Base-by-base conservation (phyloP, 164 flowering plant species). In the Dillenia turbinata region DNA sequence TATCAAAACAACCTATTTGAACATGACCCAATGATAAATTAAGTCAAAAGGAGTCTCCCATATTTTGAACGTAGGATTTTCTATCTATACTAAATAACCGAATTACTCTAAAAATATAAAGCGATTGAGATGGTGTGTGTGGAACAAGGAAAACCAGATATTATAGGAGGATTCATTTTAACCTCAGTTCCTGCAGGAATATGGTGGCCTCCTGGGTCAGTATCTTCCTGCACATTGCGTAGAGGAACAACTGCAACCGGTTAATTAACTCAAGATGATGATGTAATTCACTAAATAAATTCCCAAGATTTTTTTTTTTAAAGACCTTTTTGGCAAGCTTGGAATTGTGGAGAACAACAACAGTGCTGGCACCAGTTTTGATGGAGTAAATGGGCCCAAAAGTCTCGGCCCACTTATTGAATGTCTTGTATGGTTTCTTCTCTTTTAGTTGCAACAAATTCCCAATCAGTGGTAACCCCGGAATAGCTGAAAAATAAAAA, bases 121-220 rank as follows among this genome's bases (percentile, higher is more conserved):
- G n/a, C n/a, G n/a, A n/a, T n/a, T n/a, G n/a, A n/a, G n/a, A n/a
- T n/a, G n/a, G n/a, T n/a, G n/a, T 24, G 26, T 3, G 3, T 24
- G 26, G 33, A 26, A 26, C 33, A 26, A 26, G 33, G 33, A 26
- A 1, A 26, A 26, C 33, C 2, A 26, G 33, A 26, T 3, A 26
- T 26, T 26, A 26, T 26, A 1, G 33, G 33, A 26, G 33, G 33
- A 26, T 26, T 26, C 33, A 26, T 26, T 26, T 55, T 51, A 49
- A 89, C 98, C 93, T 91, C 84, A 50, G 67, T 85, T 71, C 95
- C 98, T 57, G 90, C 84, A 57, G 96, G 89, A 66, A 95, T 69
- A 54, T 77, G 54, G 62, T 84, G 84, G 1, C 97, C 97, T 45
- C 96, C 97, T 44, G 92, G 52, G 66, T 91, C 75, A 6, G 96